These are phyloP conservation scores for Nicotiana paniculata DNA, from an alignment of 257 asterid species.

Conservation along the genomic window DNA sequence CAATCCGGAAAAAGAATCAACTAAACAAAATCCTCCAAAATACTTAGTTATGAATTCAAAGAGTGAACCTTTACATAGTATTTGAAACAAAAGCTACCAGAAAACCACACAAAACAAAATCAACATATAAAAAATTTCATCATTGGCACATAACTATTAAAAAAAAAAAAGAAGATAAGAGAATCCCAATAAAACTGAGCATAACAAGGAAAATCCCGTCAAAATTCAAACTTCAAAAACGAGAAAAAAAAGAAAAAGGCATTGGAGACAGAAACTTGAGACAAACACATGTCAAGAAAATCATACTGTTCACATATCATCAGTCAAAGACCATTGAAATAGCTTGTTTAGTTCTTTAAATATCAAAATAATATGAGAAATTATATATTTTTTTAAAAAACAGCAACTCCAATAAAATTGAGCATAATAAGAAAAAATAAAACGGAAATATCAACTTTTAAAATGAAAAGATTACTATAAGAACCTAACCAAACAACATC, in stretches of 20 bases:
- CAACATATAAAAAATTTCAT: background rate
- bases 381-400: background rate
- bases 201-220: background rate
- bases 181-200: slow-evolving; percentile 1
- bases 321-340: background rate
- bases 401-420: background rate
- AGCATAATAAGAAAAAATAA: background rate
- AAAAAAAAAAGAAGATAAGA: background rate
- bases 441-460: background rate
- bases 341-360: background rate
- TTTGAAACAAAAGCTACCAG: background rate
- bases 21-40: background rate
- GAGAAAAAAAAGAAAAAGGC: background rate
- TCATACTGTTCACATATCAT: background rate
- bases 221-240: background rate
- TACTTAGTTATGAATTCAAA: background rate
- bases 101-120: background rate
- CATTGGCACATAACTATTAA: background rate
- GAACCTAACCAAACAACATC: background rate
- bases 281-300: background rate
- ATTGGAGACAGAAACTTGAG: background rate
- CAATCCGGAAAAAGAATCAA: background rate
- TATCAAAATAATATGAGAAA: background rate
- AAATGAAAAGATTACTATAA: background rate
- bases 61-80: background rate